These are phyloP conservation scores for Plectosphaerella cucumerina DNA, from an alignment of 2,329 filamentous ascomycete genomes.

Conservation along the genomic window DNA sequence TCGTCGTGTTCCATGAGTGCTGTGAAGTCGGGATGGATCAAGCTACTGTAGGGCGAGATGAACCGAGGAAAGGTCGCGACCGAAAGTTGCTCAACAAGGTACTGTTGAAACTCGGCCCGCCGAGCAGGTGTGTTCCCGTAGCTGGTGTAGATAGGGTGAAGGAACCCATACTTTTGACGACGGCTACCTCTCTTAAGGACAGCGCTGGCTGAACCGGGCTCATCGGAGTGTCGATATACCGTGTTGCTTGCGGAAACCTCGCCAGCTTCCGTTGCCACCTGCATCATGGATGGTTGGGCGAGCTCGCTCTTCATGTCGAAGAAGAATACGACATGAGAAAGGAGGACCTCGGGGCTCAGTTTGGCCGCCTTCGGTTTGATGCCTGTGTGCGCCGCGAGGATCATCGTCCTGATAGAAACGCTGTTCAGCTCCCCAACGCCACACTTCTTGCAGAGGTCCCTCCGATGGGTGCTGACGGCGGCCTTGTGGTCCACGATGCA, in stretches of 20 bases:
- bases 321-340: background rate
- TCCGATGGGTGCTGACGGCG: background rate
- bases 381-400: background rate
- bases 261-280: too few species aligned
- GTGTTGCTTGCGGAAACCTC: background rate
- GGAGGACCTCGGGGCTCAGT: background rate
- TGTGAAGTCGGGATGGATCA: slow-evolving; percentile 1
- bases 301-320: background rate
- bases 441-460: background rate
- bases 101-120: too few species aligned
- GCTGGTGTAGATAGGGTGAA: slow-evolving; percentile 1
- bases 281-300: too few species aligned
- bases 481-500: slow-evolving; percentile 3
- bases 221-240: background rate
- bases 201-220: background rate
- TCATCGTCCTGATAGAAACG: background rate
- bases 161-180: background rate
- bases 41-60: too few species aligned
- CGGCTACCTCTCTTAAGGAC: background rate
- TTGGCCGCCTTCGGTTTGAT: background rate
- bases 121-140: background rate
- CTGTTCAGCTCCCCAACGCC: background rate
- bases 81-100: too few species aligned
- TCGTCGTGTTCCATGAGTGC: background rate
- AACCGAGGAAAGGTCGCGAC: too few species aligned